Percentiles rank a stretch among this genome's conserved stretches.
Evolutionary conservation across 306 rosid species (phyloP).

Genomic region (Geum urbanum): DNA sequence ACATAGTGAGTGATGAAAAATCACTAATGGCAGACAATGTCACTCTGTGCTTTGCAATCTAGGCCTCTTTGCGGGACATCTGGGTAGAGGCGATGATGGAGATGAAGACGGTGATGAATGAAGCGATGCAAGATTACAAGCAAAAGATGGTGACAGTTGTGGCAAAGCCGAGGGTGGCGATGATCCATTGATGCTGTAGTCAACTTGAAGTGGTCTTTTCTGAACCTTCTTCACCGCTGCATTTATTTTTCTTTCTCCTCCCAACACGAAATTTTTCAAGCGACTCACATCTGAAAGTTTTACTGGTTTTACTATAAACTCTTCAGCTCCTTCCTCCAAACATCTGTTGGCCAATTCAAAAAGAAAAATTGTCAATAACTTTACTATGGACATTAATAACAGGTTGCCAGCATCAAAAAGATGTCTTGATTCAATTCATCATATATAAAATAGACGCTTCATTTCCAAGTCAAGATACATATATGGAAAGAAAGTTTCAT

Average conservation of each 20-base stretch:
- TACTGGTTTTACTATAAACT: slow-evolving; percentile 78
- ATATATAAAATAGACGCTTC: not conserved
- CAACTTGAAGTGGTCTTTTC: slow-evolving; percentile 37
- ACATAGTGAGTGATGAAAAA: not conserved
- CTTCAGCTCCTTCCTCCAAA: slow-evolving; percentile 97
- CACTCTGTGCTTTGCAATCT: slow-evolving; percentile 35
- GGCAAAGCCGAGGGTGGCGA: slow-evolving; percentile 18
- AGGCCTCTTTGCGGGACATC: slow-evolving; percentile 45
- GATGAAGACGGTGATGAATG: slow-evolving; percentile 10
- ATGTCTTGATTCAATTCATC: not conserved
- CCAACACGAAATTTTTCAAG: slow-evolving; percentile 57
- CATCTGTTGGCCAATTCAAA: slow-evolving; percentile 45
- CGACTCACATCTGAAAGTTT: slow-evolving; percentile 82
- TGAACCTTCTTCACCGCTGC: slow-evolving; percentile 23
- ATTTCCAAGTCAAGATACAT: not conserved
- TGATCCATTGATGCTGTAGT: slow-evolving; percentile 18
- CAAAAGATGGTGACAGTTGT: slow-evolving; percentile 17
- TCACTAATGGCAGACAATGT: slow-evolving; percentile 1
- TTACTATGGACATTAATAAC: not conserved
- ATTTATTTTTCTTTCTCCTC: slow-evolving; percentile 48
- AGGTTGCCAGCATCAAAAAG: no score
- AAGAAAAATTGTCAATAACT: not conserved
- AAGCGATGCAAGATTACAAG: slow-evolving; percentile 34
- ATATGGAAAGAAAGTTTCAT: not conserved
- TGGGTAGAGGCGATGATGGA: slow-evolving; percentile 22